These are phyloP conservation scores for Rhodotorula diobovata DNA, from an alignment of 768 basidiomycete species.

Conservation along the genomic window DNA sequence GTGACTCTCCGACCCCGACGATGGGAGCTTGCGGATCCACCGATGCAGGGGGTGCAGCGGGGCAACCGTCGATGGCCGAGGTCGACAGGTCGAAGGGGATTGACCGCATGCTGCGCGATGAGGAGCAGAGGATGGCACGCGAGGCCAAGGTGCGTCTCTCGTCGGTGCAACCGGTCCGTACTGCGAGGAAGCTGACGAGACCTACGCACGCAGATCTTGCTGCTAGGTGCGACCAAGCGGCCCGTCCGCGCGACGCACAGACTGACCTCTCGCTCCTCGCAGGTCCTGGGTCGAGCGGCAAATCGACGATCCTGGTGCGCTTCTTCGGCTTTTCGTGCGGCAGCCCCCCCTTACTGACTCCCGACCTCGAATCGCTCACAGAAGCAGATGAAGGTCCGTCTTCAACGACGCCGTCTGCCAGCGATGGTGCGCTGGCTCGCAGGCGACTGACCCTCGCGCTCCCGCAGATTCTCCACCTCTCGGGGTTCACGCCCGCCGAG, in stretches of 20 bases:
- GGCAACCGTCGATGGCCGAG: constrained; percentile 17
- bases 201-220: constrained; percentile 18
- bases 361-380: background rate
- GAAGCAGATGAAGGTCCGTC: constrained; percentile 41
- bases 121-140: constrained; percentile 22
- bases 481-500: constrained; percentile 75
- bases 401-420: background rate
- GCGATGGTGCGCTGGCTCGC: background rate
- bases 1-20: background rate
- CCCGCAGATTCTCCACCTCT: constrained; percentile 73
- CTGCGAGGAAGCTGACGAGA: background rate
- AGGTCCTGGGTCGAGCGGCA: constrained; percentile 33
- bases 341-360: background rate
- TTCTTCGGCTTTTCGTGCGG: no score
- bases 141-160: constrained; percentile 39
- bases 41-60: background rate
- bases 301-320: constrained; percentile 36
- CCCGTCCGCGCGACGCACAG: background rate
- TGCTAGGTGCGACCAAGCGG: constrained; percentile 14
- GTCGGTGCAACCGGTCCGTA: fast-evolving
- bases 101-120: constrained; percentile 29
- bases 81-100: background rate
- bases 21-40: constrained; percentile 33
- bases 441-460: background rate
- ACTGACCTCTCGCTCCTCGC: background rate